Percentiles rank a stretch among this genome's conserved stretches.
Conservation (phyloP, 306 rosid genomes). For the Quercus wislizeni region DNA sequence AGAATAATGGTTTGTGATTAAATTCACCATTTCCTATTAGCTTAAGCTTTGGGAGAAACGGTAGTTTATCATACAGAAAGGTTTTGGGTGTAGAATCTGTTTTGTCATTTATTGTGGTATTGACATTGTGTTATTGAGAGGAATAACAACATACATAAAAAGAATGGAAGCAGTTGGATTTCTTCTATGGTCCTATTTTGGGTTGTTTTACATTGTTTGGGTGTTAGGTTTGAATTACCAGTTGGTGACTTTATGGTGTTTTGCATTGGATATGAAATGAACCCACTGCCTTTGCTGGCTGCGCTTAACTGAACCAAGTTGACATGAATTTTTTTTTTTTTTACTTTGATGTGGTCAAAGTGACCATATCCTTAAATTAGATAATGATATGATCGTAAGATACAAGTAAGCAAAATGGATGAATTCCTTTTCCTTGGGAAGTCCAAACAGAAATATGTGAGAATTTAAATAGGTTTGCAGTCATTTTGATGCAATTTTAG, state of each 20-base stretch:
- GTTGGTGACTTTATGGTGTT: background rate
- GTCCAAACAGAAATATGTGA: background rate
- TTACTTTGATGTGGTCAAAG: background rate
- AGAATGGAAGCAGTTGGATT: background rate
- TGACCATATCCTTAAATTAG: background rate
- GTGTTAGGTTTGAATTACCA: background rate
- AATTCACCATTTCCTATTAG: no score
- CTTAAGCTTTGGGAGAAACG: no score
- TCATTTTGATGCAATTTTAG: background rate
- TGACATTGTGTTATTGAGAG: background rate
- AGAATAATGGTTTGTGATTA: no score
- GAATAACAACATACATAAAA: background rate
- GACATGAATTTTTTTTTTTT: background rate
- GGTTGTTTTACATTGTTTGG: background rate
- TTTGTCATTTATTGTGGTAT: background rate
- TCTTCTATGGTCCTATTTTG: background rate
- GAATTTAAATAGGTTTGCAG: background rate
- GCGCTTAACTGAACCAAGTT: background rate
- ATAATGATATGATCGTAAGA: background rate
- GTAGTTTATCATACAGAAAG: no score
- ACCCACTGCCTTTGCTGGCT: background rate
- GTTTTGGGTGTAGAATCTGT: background rate
- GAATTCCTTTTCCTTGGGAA: background rate
- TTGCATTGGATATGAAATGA: background rate
- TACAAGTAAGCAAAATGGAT: background rate